Conservation (phyloP, 2,329 filamentous ascomycete genomes). For the Nemania bipapillata region DNA sequence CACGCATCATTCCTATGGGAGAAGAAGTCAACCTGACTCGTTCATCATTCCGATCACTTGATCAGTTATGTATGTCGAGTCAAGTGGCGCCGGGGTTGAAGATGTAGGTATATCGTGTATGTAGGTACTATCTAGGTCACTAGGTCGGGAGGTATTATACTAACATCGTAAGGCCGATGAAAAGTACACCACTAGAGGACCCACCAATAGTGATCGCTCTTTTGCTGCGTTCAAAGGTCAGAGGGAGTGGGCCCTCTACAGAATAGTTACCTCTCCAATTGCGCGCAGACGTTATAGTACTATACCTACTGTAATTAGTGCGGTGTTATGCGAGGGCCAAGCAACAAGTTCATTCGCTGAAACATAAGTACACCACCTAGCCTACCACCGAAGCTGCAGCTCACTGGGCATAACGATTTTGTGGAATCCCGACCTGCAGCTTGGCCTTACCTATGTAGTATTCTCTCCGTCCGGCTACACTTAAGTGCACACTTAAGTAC, state of each 20-base stretch:
- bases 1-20: neutral
- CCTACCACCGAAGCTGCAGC: neutral
- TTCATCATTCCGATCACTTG: neutral
- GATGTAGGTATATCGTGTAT: neutral
- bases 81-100: neutral
- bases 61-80: neutral
- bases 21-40: neutral
- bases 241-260: no score
- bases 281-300: neutral
- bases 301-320: neutral
- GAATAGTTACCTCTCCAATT: neutral
- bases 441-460: neutral
- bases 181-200: neutral
- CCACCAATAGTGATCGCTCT: no score
- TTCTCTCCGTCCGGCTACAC: constrained; percentile 7
- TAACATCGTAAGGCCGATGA: neutral
- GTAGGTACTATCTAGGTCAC: neutral
- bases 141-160: neutral
- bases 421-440: constrained; percentile 1
- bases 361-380: neutral
- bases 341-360: neutral
- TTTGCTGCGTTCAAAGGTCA: no score
- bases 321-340: neutral
- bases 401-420: neutral
- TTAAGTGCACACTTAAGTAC: neutral